Percentiles rank a stretch among this genome's conserved stretches.
phyloP scores from a whole-genome alignment of 2,329 filamentous ascomycete species.

The Tolypocladium ophioglossoides region DNA sequence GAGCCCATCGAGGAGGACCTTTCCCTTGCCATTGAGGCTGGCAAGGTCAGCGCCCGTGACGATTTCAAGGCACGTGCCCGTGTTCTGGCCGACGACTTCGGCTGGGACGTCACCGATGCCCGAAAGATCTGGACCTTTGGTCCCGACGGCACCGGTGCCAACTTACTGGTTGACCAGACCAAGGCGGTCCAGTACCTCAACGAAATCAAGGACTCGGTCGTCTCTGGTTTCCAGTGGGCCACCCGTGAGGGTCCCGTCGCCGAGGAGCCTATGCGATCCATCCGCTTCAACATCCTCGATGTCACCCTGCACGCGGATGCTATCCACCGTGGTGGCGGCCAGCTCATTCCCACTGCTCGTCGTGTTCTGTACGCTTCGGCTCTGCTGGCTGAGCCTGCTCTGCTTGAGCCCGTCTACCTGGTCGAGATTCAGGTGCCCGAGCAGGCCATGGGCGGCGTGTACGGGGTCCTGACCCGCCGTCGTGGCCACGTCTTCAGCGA shows the following conservation, averaged over 20 bases:
- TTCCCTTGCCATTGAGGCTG: conserved; percentile 75
- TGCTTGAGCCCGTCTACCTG: conserved; percentile 96
- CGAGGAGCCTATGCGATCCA: conserved; percentile 94
- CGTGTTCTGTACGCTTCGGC: conserved; percentile 93
- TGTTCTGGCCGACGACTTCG: conserved; percentile 90
- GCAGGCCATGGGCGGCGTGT: conserved; percentile 98
- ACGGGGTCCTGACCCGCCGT: conserved; percentile 93
- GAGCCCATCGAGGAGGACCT: conserved; percentile 89
- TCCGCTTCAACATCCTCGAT: conserved; percentile 99
- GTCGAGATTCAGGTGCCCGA: conserved; percentile 99
- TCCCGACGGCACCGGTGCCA: conserved; percentile 94
- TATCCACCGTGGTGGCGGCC: conserved; percentile 98
- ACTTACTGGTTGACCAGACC: conserved; percentile 98
- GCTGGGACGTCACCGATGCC: conserved; percentile 99
- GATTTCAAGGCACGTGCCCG: conserved; percentile 98
- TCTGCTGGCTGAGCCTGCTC: conserved; percentile 81
- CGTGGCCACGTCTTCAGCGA: conserved; percentile 99
- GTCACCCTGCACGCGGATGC: conserved; percentile 99
- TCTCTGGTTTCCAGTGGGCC: conserved; percentile 99
- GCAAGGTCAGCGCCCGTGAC: conserved; percentile 90
- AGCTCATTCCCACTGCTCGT: conserved; percentile 95
- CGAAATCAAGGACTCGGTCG: conserved; percentile 99
- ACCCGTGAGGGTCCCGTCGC: conserved; percentile 93
- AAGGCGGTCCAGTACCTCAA: conserved; percentile 99
- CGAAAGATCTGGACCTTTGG: conserved; percentile 99